Evolutionary conservation across 352 stramenopile genomes (phyloP).

Genomic region (Globisporangium spinosum): DNA sequence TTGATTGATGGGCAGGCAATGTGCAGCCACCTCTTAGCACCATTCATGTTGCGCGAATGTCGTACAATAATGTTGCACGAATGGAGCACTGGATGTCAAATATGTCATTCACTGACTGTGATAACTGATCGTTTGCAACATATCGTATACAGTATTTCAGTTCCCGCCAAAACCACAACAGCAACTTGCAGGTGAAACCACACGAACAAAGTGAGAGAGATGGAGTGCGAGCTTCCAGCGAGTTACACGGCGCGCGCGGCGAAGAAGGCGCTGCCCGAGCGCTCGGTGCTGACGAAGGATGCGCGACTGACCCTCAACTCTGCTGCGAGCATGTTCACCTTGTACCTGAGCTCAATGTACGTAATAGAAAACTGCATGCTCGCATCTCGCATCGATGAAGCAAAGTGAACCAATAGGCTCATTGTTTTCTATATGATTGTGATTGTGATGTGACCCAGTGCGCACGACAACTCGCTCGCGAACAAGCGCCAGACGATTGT

Average conservation of each 20-base stretch:
- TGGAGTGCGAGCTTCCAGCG: constrained; percentile 67
- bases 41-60: background rate
- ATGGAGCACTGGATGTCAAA: background rate
- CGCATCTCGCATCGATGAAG: background rate
- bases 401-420: background rate
- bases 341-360: constrained; percentile 72
- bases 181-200: background rate
- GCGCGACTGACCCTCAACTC: constrained; percentile 67
- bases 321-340: constrained; percentile 70
- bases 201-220: constrained; percentile 16
- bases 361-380: constrained; percentile 10
- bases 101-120: background rate
- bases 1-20: constrained; percentile 5
- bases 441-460: constrained; percentile 25
- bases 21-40: background rate
- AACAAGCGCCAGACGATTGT: constrained; percentile 79
- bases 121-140: background rate
- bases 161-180: constrained; percentile 17
- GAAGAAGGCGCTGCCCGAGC: constrained; percentile 67
- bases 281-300: constrained; percentile 65
- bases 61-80: background rate
- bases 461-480: constrained; percentile 54
- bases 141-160: too few species aligned
- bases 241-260: constrained; percentile 65
- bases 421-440: background rate